A percentile compares a stretch with the other conserved stretches of the same genome.
Conservation (phyloP, 2,329 filamentous ascomycete genomes). For the Monilinia fructicola region DNA sequence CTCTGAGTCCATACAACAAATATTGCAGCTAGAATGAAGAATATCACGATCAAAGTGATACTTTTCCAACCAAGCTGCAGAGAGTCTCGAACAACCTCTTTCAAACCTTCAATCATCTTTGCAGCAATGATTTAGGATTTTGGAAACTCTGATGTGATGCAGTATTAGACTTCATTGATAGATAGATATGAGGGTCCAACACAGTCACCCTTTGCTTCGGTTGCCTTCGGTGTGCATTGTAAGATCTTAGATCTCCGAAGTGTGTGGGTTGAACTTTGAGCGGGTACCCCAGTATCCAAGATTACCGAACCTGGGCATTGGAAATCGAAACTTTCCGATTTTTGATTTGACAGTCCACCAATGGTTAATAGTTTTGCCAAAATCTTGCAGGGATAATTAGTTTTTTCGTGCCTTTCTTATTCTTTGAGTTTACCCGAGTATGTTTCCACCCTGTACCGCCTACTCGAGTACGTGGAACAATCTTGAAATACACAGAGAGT, state of each 20-base stretch:
- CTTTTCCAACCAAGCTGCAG: not conserved
- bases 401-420: too few relatives aligned
- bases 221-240: conserved; percentile 11
- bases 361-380: too few relatives aligned
- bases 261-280: too few relatives aligned
- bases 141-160: not conserved
- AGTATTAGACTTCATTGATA: not conserved
- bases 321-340: too few relatives aligned
- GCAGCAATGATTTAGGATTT: not conserved
- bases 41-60: not conserved
- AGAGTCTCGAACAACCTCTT: not conserved
- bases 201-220: not conserved
- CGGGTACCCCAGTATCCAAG: too few relatives aligned
- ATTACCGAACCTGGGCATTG: too few relatives aligned
- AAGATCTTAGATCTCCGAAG: not conserved
- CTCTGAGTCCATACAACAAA: conserved; percentile 9
- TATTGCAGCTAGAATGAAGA: not conserved
- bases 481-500: too few relatives aligned
- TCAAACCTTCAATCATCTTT: not conserved
- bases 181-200: not conserved
- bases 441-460: too few relatives aligned
- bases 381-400: too few relatives aligned
- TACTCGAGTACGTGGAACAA: too few relatives aligned
- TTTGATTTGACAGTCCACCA: too few relatives aligned
- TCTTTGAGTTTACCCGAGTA: too few relatives aligned